Base-by-base conservation (phyloP, 208 protist species). In the Leishmania major region DNA sequence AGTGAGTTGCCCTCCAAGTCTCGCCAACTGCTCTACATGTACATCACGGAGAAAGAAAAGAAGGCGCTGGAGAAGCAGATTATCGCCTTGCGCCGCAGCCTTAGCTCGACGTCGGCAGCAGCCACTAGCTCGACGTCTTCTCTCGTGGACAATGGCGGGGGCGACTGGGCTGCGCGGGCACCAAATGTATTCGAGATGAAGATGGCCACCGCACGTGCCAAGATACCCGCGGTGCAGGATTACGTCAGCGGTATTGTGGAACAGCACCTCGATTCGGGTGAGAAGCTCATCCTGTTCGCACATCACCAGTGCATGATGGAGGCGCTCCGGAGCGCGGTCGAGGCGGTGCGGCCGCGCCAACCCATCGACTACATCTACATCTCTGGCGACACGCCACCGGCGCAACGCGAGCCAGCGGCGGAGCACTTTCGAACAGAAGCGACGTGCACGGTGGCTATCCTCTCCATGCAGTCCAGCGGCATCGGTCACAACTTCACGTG, bases 401-500 rank as follows among this genome's bases (percentile, higher is more conserved):
- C 80, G 11, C 84, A 94, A 83, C 91, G 96, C 22, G 92, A 98
- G 77, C 75, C 86, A 67, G 85, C 95, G 2, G 87, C 88, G 8
- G 87, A 95, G 31, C 91, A 98, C 87, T 98, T 98, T 86, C 89
- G 92, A 67, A 85, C 57, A n/a, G 83, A 89, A 45, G 84, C 91
- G 6, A 88, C 80, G 6, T 98, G 93, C 83, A 83, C 88, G 25
- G 91, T 98, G 19, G 97, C 96, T 2, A 90, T 99, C 51, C 85
- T 98, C 15, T 97, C 94, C n/a, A 98, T 99, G 89, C 95, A 93
- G 60, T 98, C 98, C 1, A 98, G 97, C 79, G 98, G 98, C n/a
- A 96, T 94, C 40, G 98, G 99, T 19, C 91, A 99, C 69, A 99
- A 99, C 79, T 90, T 99, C 59, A 98, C 94, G 13, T 95, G 92